Conservation (phyloP, 169 alveolate genomes). For the Babesia bigemina region DNA sequence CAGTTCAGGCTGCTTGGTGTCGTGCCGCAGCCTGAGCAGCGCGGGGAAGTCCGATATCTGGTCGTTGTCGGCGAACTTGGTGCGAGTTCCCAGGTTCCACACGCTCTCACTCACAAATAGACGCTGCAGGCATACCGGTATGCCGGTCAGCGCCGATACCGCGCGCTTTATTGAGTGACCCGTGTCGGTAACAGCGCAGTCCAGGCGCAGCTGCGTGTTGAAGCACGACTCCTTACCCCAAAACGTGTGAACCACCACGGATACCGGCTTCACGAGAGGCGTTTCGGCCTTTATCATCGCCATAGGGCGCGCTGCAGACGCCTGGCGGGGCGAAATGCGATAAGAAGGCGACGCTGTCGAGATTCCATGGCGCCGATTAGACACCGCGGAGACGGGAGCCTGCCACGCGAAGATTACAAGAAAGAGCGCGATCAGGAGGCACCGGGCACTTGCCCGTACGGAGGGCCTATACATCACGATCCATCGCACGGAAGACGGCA, state of each 20-base stretch:
- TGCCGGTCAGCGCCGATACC: slow-evolving; percentile 33
- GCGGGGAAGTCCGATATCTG: slow-evolving; percentile 6
- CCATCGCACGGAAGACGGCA: neutral
- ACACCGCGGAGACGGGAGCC: neutral
- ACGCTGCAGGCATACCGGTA: slow-evolving; percentile 45
- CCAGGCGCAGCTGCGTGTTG: slow-evolving; percentile 37
- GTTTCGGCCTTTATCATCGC: neutral
- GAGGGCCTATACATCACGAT: neutral
- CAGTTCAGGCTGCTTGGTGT: slow-evolving; percentile 28
- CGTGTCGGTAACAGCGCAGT: slow-evolving; percentile 20
- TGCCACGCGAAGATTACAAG: neutral
- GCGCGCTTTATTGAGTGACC: slow-evolving; percentile 16
- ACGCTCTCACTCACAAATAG: slow-evolving; percentile 40
- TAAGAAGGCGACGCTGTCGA: neutral
- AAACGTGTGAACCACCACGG: slow-evolving; percentile 42
- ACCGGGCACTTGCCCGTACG: neutral
- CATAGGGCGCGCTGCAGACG: neutral
- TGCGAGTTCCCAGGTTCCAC: neutral
- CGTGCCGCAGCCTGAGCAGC: slow-evolving; percentile 16
- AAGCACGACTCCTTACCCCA: slow-evolving; percentile 68
- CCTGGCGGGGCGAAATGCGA: neutral
- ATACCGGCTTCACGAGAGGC: slow-evolving; percentile 12
- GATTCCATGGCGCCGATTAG: slow-evolving; percentile 7
- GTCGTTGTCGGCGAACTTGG: slow-evolving; percentile 10
- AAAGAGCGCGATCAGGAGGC: neutral